Conservation (phyloP, 208 protist genomes). For the Crithidia fasciculata region DNA sequence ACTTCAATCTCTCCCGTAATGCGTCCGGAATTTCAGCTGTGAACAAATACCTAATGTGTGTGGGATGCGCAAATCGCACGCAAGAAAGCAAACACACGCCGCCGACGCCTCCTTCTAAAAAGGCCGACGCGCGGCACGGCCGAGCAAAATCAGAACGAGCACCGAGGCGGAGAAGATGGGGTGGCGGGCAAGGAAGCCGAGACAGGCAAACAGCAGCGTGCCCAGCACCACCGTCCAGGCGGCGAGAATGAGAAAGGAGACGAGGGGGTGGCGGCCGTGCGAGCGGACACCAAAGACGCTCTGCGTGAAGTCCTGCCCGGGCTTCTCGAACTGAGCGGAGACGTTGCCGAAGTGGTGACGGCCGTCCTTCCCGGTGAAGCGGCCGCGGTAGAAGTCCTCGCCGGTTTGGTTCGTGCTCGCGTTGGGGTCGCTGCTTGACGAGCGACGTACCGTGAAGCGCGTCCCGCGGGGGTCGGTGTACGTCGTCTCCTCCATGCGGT, state of each 20-base stretch:
- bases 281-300: slow-evolving; percentile 70
- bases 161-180: slow-evolving; percentile 72
- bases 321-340: slow-evolving; percentile 45
- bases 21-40: slow-evolving; percentile 1
- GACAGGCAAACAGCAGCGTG: slow-evolving; percentile 53
- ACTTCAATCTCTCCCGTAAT: neutral
- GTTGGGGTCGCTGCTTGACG: slow-evolving; percentile 65
- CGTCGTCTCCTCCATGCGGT: slow-evolving; percentile 84
- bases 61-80: neutral
- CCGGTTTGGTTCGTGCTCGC: slow-evolving; percentile 70
- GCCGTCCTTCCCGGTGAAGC: slow-evolving; percentile 45
- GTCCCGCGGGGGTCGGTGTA: slow-evolving; percentile 71
- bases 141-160: slow-evolving; percentile 58
- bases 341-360: slow-evolving; percentile 68
- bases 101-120: neutral
- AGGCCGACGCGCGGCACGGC: slow-evolving; percentile 36
- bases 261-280: slow-evolving; percentile 66
- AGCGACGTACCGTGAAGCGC: slow-evolving; percentile 75
- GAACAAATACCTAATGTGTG: slow-evolving; percentile 2
- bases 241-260: slow-evolving; percentile 70
- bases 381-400: slow-evolving; percentile 65
- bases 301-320: slow-evolving; percentile 72
- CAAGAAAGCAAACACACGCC: neutral
- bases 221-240: slow-evolving; percentile 69
- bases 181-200: slow-evolving; percentile 67